Percentiles rank a stretch among this genome's conserved stretches.
Evolutionary conservation across 179 eudicot species (phyloP).

Genomic region (Dionaea muscipula): DNA sequence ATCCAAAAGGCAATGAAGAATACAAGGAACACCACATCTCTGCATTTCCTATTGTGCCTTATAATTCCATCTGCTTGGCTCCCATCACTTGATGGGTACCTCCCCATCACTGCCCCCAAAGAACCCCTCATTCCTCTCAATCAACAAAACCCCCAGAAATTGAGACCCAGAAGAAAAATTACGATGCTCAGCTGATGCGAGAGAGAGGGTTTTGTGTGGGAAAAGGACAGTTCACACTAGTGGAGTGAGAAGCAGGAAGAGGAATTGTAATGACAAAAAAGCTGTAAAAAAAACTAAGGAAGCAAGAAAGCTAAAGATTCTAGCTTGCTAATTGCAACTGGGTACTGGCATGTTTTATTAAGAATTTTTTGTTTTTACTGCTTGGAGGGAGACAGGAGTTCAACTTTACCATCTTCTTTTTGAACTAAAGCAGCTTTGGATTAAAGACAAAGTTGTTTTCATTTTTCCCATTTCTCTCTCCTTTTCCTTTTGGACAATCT

Average conservation of each 20-base stretch:
- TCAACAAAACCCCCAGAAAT: background rate
- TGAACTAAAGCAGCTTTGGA: too few species aligned
- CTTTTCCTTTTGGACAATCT: too few species aligned
- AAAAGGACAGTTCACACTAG: background rate
- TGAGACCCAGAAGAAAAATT: too few species aligned
- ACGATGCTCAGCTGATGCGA: too few species aligned
- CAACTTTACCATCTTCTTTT: too few species aligned
- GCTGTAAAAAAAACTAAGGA: slow-evolving; percentile 9
- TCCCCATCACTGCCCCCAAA: slow-evolving; percentile 66
- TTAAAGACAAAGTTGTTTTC: too few species aligned
- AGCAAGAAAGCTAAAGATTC: slow-evolving; percentile 13
- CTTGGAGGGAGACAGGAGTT: too few species aligned
- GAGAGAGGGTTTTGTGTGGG: too few species aligned
- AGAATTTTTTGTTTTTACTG: too few species aligned
- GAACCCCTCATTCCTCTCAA: slow-evolving; percentile 41
- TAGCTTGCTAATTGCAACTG: background rate
- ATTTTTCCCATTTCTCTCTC: too few species aligned
- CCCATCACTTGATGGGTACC: slow-evolving; percentile 68
- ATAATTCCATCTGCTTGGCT: slow-evolving; percentile 54
- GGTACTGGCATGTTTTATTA: too few species aligned
- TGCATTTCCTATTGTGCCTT: slow-evolving; percentile 77
- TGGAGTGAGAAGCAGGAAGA: background rate
- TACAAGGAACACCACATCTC: slow-evolving; percentile 73
- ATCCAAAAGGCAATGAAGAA: slow-evolving; percentile 87
- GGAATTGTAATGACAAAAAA: slow-evolving; percentile 9